phyloP scores from a whole-genome alignment of 306 rosid species.

The Hippophae gyantsensis region DNA sequence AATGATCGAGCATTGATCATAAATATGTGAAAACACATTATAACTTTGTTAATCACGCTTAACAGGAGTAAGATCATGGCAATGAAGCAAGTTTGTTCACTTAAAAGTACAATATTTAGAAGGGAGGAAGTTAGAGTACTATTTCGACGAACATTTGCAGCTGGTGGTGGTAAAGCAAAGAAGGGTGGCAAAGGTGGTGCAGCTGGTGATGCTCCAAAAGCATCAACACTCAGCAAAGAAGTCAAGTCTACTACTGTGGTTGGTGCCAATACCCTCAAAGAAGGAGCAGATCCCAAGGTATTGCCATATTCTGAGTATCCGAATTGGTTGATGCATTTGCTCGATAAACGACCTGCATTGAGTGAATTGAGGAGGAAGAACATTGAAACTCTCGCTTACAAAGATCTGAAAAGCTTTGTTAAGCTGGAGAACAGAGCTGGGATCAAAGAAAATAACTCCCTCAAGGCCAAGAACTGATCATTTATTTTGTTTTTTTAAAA shows the following conservation, averaged over 20 bases:
- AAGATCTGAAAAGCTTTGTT: slow-evolving; percentile 61
- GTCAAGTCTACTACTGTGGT: slow-evolving; percentile 70
- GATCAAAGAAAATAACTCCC: slow-evolving; percentile 72
- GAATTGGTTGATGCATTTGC: slow-evolving; percentile 65
- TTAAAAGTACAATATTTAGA: slow-evolving; percentile 24
- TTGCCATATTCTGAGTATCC: slow-evolving; percentile 78
- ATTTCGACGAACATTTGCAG: slow-evolving; percentile 42
- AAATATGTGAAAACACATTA: too few relatives aligned
- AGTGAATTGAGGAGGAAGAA: slow-evolving; percentile 72
- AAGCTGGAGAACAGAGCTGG: slow-evolving; percentile 73
- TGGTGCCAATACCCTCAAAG: slow-evolving; percentile 82
- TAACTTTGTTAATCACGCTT: neutral
- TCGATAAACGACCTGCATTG: slow-evolving; percentile 59
- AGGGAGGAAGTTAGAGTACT: slow-evolving; percentile 29
- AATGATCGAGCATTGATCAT: too few relatives aligned
- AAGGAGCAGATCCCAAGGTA: slow-evolving; percentile 67
- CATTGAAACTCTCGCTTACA: slow-evolving; percentile 44
- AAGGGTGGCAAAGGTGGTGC: slow-evolving; percentile 74
- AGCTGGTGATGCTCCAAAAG: slow-evolving; percentile 58
- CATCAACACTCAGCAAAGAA: slow-evolving; percentile 68
- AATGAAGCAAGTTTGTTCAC: slow-evolving; percentile 26
- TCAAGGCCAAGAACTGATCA: slow-evolving; percentile 59
- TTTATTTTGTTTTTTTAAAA: neutral
- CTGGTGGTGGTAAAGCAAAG: slow-evolving; percentile 54
- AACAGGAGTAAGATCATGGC: slow-evolving; percentile 45